These are phyloP conservation scores for Arachnomyces sp. DNA, from an alignment of 2,329 filamentous ascomycete species.

Conservation along the genomic window DNA sequence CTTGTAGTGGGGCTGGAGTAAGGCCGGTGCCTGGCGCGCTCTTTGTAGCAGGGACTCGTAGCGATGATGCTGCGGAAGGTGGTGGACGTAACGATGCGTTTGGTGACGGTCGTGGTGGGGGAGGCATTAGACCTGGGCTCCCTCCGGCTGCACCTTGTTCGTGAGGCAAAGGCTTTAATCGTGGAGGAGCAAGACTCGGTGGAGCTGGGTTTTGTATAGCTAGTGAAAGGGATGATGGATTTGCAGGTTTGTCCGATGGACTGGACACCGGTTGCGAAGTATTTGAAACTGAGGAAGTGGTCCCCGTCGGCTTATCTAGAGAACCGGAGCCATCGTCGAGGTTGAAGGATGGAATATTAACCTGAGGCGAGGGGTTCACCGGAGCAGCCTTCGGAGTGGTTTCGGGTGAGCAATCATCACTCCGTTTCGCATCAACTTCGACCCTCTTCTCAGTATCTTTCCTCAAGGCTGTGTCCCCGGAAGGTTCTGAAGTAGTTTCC, in stretches of 20 bases:
- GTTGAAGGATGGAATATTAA: constrained; percentile 26
- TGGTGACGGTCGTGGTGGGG: constrained; percentile 22
- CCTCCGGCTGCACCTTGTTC: neutral
- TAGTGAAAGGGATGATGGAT: neutral
- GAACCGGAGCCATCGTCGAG: constrained; percentile 18
- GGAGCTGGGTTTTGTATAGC: constrained; percentile 7
- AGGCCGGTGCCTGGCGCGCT: constrained; percentile 36
- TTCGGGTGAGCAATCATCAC: constrained; percentile 18
- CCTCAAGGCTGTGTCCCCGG: neutral
- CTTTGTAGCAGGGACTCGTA: constrained; percentile 32
- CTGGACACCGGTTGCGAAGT: constrained; percentile 6
- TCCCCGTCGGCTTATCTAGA: neutral
- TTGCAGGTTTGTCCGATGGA: constrained; percentile 8
- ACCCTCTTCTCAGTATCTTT: neutral
- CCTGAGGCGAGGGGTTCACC: constrained; percentile 13
- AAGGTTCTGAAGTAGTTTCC: neutral
- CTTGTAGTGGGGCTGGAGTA: constrained; percentile 32
- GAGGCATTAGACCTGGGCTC: constrained; percentile 12
- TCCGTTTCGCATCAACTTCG: neutral
- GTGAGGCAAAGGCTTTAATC: neutral
- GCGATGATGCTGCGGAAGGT: constrained; percentile 36
- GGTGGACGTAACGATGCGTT: constrained; percentile 30
- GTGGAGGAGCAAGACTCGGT: constrained; percentile 10
- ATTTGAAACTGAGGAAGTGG: too few relatives aligned
- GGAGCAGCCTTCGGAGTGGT: constrained; percentile 31